Conservation (phyloP, 2,329 filamentous ascomycete genomes). For the Juglanconis oblonga region DNA sequence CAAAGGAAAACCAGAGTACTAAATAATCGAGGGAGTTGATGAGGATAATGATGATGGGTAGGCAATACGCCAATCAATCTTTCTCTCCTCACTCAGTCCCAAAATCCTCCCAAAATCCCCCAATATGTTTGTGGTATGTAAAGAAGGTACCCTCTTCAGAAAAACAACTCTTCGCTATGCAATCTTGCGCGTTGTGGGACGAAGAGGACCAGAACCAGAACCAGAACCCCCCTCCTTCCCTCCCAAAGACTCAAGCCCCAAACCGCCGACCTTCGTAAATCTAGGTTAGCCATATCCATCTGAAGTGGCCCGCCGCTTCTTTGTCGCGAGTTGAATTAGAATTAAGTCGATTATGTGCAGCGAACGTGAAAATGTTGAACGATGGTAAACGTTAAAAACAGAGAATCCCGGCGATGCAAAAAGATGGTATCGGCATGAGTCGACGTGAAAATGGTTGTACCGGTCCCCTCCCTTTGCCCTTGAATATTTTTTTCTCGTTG, state of each 20-base stretch:
- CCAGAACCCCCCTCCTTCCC: too few species aligned
- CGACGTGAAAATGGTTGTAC: neutral
- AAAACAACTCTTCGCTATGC: neutral
- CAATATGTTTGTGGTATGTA: too few species aligned
- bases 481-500: neutral
- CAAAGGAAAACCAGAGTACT: too few species aligned
- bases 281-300: neutral
- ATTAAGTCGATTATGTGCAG: slow-evolving; percentile 1
- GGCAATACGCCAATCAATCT: neutral
- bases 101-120: too few species aligned
- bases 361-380: neutral
- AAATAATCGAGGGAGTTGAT: too few species aligned
- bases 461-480: neutral
- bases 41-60: neutral
- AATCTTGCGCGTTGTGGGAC: neutral
- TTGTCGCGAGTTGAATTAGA: slow-evolving; percentile 5
- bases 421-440: neutral
- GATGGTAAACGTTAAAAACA: neutral
- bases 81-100: neutral
- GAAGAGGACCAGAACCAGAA: neutral
- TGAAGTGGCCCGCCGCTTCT: neutral
- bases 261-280: neutral
- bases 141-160: neutral
- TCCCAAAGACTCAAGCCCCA: too few species aligned
- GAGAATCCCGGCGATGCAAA: neutral